Evolutionary conservation across 73 alveolate genomes (phyloP), one percentile per base, ranked within the genome.

Genomic region (Loxodes magnus): DNA sequence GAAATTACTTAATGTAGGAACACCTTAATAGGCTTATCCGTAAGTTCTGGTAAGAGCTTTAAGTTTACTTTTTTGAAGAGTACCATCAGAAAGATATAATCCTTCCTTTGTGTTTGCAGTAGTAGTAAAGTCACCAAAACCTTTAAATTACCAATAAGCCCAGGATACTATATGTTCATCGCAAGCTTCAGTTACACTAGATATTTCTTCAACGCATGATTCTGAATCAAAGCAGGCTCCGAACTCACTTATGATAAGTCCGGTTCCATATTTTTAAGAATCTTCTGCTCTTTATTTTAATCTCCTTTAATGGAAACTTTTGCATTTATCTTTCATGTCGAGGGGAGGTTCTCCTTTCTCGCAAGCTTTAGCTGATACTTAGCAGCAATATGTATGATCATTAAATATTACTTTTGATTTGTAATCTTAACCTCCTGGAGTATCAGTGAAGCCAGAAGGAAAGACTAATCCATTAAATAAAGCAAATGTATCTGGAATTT

Each of bases 331-430:
- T 4, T 66, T 61, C 21, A 66, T 62, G 7, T 48, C 50, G 6
- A 74, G 33, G 24, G 61, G 67, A 1, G 95, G 95, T 35, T 83
- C 92, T 0, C 95, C 95, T 35, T 68, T 51, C 20, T 58, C 79
- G 49, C 95, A 83, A 46, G 26, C 46, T 28, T 23, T 43, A 38
- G 37, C 31, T 4, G 22, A 22, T 22, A 21, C 71, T 4, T 31
- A 46, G 17, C 66, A 50, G 19, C 51, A 38, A 21, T 57, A 57
- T 21, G 43, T 25, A 29, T 57, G 71, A 5, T 57, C 59, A 3
- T 44, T 50, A 4, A 57, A 36, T 24, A 43, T 21, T 24, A 26
- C 25, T 43, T 22, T 38, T 4, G 38, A 20, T 23, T 31, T 9
- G 19, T 39, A 57, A 21, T 26, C n/a, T 22, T 19, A 41, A 2